A percentile compares a stretch with the other conserved stretches of the same genome.
Conservation (phyloP, 2,329 filamentous ascomycete species). For the Seiridium unicorne region DNA sequence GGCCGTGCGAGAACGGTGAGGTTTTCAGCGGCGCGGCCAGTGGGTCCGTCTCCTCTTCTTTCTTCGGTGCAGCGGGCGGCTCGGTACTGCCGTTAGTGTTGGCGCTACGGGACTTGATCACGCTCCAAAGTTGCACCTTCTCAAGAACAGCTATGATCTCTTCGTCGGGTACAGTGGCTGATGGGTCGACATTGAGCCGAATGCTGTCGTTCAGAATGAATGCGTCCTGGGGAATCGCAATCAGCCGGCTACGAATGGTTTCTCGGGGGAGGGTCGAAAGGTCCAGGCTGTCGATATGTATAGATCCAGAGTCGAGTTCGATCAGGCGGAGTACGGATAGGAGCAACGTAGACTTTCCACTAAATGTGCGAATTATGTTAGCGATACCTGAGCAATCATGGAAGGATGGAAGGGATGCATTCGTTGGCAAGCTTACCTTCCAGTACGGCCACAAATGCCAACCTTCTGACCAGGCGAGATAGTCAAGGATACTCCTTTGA, state of each 20-base stretch:
- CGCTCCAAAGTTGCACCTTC: conserved; percentile 7
- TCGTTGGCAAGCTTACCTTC: background rate
- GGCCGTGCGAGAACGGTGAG: conserved; percentile 5
- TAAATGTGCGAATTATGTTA: background rate
- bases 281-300: conserved; percentile 4
- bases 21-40: background rate
- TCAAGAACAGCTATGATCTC: background rate
- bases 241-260: background rate
- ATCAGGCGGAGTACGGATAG: background rate
- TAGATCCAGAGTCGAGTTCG: conserved; percentile 3
- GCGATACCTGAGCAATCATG: background rate
- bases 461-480: conserved; percentile 8
- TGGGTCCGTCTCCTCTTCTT: background rate
- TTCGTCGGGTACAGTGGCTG: background rate
- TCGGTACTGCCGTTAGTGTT: background rate
- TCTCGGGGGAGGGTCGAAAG: background rate
- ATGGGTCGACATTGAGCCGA: conserved; percentile 5
- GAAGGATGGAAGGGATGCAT: no score
- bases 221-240: conserved; percentile 5
- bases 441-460: conserved; percentile 8
- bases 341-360: conserved; percentile 6
- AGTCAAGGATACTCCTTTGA: background rate
- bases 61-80: background rate
- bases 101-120: background rate
- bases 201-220: conserved; percentile 3